These are phyloP conservation scores for Paraconiothyrium brasiliense DNA, from an alignment of 2,329 filamentous ascomycete species.

Conservation along the genomic window DNA sequence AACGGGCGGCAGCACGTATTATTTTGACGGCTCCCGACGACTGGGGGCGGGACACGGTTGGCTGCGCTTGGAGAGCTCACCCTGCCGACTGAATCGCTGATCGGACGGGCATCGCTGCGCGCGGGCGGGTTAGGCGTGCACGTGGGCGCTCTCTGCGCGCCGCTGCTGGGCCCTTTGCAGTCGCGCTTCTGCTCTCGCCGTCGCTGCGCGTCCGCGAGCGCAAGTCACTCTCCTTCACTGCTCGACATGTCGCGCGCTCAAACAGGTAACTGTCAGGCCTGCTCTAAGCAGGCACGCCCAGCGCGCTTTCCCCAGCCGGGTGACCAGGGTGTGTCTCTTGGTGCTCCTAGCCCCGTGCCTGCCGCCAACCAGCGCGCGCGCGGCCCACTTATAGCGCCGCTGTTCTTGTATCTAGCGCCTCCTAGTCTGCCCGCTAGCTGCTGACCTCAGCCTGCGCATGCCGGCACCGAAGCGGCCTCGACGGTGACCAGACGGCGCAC, in stretches of 20 bases:
- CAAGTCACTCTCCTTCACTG: not conserved
- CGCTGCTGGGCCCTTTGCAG: not conserved
- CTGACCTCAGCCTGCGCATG: slow-evolving; percentile 14
- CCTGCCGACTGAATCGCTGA: slow-evolving; percentile 46
- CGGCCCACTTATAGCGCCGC: slow-evolving; percentile 5
- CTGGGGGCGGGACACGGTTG: slow-evolving; percentile 36
- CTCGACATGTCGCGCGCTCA: slow-evolving; percentile 16
- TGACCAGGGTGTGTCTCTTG: slow-evolving; percentile 7
- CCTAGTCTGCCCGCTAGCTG: slow-evolving; percentile 7
- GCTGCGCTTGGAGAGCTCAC: slow-evolving; percentile 36
- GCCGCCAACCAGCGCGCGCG: slow-evolving; percentile 1
- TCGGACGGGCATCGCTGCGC: slow-evolving; percentile 21
- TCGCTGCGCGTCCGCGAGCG: not conserved
- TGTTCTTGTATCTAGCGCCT: not conserved
- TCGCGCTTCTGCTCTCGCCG: too few species aligned
- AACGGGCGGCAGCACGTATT: slow-evolving; percentile 49
- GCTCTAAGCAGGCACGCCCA: slow-evolving; percentile 20
- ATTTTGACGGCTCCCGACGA: slow-evolving; percentile 41
- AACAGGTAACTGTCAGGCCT: slow-evolving; percentile 22
- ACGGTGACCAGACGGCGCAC: slow-evolving; percentile 6
- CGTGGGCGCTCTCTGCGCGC: slow-evolving; percentile 5
- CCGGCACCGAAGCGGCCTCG: slow-evolving; percentile 6
- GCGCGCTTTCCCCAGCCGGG: slow-evolving; percentile 18
- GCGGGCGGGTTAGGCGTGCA: slow-evolving; percentile 6
- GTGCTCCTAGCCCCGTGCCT: not conserved